phyloP scores from a whole-genome alignment of 2,329 filamentous ascomycete genomes.

The Microcyclospora pomicola region DNA sequence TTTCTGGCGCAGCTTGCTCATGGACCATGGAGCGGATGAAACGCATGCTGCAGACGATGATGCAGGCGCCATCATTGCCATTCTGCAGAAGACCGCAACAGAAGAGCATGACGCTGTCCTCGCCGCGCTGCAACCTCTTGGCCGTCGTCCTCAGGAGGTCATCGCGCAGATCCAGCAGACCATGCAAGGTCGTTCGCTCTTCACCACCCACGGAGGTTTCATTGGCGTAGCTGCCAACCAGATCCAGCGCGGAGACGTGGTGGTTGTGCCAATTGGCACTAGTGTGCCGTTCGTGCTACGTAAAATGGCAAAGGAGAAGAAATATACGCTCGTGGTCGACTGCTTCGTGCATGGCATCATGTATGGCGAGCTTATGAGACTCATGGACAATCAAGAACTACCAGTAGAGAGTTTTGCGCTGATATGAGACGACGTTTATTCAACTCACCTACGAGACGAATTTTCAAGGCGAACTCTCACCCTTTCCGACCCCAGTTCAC shows the following conservation, averaged over 20 bases:
- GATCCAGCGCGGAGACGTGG: background rate
- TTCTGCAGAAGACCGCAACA: background rate
- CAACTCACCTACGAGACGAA: background rate
- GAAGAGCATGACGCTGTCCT: background rate
- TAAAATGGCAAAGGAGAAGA: background rate
- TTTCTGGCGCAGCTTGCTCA: background rate
- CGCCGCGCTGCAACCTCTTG: background rate
- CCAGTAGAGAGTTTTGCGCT: background rate
- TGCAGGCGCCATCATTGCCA: background rate
- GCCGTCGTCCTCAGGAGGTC: background rate
- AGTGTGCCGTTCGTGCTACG: conserved; percentile 2
- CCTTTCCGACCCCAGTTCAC: conserved; percentile 12
- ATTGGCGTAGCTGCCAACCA: background rate
- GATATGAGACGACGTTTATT: background rate
- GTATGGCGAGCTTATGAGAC: background rate
- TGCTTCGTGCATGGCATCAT: conserved; percentile 1
- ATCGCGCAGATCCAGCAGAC: background rate
- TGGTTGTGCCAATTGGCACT: background rate
- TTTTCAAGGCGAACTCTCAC: conserved; percentile 2
- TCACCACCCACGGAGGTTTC: background rate
- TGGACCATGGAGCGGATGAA: background rate
- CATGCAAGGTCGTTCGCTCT: background rate
- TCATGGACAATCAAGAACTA: background rate
- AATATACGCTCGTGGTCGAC: conserved; percentile 1
- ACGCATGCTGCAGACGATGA: background rate